Evolutionary conservation across 2,329 filamentous ascomycete genomes (phyloP), one percentile per base, ranked within the genome.

Genomic region (Cercospora sojina): DNA sequence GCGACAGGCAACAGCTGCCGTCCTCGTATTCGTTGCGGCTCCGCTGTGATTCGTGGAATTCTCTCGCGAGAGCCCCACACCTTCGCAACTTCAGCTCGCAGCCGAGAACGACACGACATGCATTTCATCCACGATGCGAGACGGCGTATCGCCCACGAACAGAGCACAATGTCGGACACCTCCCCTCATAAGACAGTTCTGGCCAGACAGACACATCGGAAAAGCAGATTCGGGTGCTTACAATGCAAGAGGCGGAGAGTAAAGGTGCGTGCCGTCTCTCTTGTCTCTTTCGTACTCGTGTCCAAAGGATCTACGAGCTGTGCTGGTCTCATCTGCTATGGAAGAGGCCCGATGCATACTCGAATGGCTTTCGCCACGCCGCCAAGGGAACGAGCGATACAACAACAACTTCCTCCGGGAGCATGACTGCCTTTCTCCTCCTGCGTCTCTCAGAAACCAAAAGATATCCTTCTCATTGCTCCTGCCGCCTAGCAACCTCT

Each of bases 211-310:
- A 67, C 65, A 16, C 69, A 71, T 57, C 65, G 66, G 12, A 71
- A 71, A 27, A 66, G 63, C 29, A 64, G 69, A 16, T 38, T 53
- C 8, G 69, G 69, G 5, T 71, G 69, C 47, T n/a, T 66, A 9
- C 62, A 67, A 38, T 71, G 69, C 43, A 71, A 71, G 27, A 64
- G 60, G 29, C 63, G 69, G 2, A 64, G 67, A 31, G 67, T 71
- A 6, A 71, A 71, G 67, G 69, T 71, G 29, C 62, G 66, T 49
- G 27, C 16, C 18, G n/a, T 18, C 47, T 25, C 16, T 23, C 13
- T 18, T 55, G 13, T 29, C 20, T n/a, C 56, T 35, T 25, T 51
- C 47, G 47, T 51, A 51, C 47, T 51, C 47, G 47, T 2, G 4
- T 27, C 20, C 47, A 7, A 13, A 49, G 20, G 20, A 16, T 13